phyloP scores from a whole-genome alignment of 345 rosid species.

The Eucalyptus melliodora region DNA sequence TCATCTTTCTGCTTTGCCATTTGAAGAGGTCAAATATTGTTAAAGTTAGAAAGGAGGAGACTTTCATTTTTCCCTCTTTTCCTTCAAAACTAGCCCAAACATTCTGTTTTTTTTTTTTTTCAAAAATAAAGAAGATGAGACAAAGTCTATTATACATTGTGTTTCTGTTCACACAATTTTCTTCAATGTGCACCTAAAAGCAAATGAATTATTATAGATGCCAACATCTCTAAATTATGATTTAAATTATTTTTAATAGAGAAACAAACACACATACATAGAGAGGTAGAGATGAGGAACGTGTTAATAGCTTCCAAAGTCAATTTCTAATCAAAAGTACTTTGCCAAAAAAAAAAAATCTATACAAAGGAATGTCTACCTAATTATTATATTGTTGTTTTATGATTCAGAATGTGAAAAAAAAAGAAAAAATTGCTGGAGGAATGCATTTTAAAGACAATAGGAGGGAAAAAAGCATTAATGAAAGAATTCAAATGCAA shows the following conservation, averaged over 20 bases:
- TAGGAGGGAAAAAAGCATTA: too few species aligned
- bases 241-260: too few species aligned
- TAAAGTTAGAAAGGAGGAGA: background rate
- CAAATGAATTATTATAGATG: background rate
- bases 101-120: too few species aligned
- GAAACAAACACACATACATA: too few species aligned
- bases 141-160: background rate
- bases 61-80: background rate
- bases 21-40: background rate
- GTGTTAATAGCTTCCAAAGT: background rate
- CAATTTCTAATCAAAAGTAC: background rate
- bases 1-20: too few species aligned
- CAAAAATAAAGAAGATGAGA: background rate
- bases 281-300: background rate
- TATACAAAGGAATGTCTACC: background rate
- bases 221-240: background rate
- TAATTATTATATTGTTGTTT: background rate
- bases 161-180: background rate
- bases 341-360: too few species aligned
- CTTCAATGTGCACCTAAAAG: background rate
- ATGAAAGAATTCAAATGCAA: background rate
- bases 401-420: fast-evolving
- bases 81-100: background rate
- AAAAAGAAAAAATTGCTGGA: too few species aligned
- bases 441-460: too few species aligned